Conservation (phyloP, 192 early-diverging fungal species). For the Backusella mclennaniae region DNA sequence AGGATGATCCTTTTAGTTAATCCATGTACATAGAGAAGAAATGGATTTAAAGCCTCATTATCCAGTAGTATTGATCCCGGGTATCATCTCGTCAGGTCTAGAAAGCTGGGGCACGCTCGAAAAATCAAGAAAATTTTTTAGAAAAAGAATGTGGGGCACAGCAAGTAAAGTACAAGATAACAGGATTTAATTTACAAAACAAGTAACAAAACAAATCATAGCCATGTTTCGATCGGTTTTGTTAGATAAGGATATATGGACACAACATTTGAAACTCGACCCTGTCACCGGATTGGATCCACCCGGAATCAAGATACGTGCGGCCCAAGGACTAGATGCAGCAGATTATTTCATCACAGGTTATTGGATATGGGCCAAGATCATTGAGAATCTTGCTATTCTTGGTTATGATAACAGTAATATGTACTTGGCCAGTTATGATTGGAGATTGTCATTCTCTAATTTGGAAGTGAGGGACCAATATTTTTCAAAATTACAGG, state of each 20-base stretch:
- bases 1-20: slow-evolving; percentile 12
- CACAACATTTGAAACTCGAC: slow-evolving; percentile 80
- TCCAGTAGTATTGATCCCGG: slow-evolving; percentile 82
- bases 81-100: slow-evolving; percentile 84
- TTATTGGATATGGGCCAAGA: slow-evolving; percentile 88
- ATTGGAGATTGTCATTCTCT: slow-evolving; percentile 80
- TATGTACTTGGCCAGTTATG: slow-evolving; percentile 85
- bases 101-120: slow-evolving; percentile 84
- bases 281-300: slow-evolving; percentile 84
- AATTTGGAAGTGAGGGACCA: slow-evolving; percentile 82
- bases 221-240: slow-evolving; percentile 84
- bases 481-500: slow-evolving; percentile 78
- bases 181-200: not conserved
- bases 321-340: slow-evolving; percentile 81
- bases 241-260: slow-evolving; percentile 87
- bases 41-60: slow-evolving; percentile 39
- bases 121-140: slow-evolving; percentile 81
- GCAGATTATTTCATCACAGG: slow-evolving; percentile 90
- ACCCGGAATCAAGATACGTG: slow-evolving; percentile 74
- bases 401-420: slow-evolving; percentile 86
- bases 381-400: slow-evolving; percentile 79
- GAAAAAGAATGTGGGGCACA: slow-evolving; percentile 86
- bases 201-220: slow-evolving; percentile 13
- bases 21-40: slow-evolving; percentile 25
- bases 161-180: slow-evolving; percentile 43